Evolutionary conservation across 345 rosid genomes (phyloP).

Genomic region (Melastoma malabathricum): DNA sequence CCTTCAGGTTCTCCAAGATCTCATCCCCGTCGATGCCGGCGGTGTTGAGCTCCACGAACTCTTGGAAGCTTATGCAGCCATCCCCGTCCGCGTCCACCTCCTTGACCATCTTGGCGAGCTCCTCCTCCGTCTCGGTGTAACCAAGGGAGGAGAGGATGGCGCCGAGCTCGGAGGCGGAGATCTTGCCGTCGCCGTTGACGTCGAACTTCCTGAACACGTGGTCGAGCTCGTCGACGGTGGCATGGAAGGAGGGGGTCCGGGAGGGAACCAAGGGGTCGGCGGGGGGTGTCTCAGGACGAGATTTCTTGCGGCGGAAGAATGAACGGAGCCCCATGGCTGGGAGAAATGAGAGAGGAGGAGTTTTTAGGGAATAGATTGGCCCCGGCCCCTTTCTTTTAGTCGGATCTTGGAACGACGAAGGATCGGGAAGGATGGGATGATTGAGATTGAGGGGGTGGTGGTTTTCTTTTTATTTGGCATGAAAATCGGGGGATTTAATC

Average conservation of each 20-base stretch:
- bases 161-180: conserved; percentile 73
- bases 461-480: no score
- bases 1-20: conserved; percentile 50
- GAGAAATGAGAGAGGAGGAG: no score
- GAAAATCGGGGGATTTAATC: no score
- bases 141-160: conserved; percentile 65
- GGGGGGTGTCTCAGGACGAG: not conserved
- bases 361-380: no score
- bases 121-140: conserved; percentile 23
- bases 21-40: conserved; percentile 55
- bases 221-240: conserved; percentile 29
- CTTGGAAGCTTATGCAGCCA: conserved; percentile 4
- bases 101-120: conserved; percentile 8
- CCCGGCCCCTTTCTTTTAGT: no score
- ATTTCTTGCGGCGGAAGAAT: conserved; percentile 6
- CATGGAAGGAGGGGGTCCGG: conserved; percentile 9
- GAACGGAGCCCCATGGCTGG: conserved; percentile 9
- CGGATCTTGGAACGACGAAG: not conserved
- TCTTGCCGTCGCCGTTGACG: conserved; percentile 85
- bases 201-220: conserved; percentile 70
- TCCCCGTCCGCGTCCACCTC: conserved; percentile 11
- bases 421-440: not conserved
- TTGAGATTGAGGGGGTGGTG: no score
- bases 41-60: conserved; percentile 10
- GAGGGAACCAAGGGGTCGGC: not conserved